A percentile compares a stretch with the other conserved stretches of the same genome.
phyloP scores from a whole-genome alignment of 805 yeast species.

The Monosporozyma solicola region DNA sequence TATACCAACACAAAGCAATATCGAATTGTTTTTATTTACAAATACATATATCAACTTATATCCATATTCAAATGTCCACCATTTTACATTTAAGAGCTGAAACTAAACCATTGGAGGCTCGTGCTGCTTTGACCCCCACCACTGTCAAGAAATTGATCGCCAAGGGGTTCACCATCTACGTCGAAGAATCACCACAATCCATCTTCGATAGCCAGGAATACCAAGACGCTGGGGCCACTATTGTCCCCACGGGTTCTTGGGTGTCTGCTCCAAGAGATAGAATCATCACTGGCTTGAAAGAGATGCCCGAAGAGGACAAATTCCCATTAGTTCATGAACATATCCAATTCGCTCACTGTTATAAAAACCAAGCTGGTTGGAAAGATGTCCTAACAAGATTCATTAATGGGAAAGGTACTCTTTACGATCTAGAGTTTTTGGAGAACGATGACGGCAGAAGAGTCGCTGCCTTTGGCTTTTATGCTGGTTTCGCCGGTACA shows the following conservation, averaged over 20 bases:
- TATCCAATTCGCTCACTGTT: constrained; percentile 97
- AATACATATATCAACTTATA: not conserved
- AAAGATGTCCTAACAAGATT: constrained; percentile 79
- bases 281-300: constrained; percentile 88
- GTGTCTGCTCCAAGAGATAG: constrained; percentile 81
- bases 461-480: constrained; percentile 99
- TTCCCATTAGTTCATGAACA: constrained; percentile 95
- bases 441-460: constrained; percentile 94
- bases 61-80: constrained; percentile 31
- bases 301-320: constrained; percentile 77
- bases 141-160: constrained; percentile 75
- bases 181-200: constrained; percentile 81
- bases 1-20: not conserved
- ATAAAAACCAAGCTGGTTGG: constrained; percentile 98
- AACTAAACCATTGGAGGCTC: constrained; percentile 92
- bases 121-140: constrained; percentile 93
- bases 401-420: constrained; percentile 82
- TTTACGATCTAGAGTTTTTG: constrained; percentile 90
- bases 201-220: constrained; percentile 73
- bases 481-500: constrained; percentile 99
- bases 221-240: constrained; percentile 67
- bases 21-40: no score
- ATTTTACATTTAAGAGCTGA: constrained; percentile 90
- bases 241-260: constrained; percentile 95
- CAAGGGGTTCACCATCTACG: constrained; percentile 82